Evolutionary conservation across 306 rosid genomes (phyloP), one percentile per base, ranked within the genome.

Genomic region (Cicer arietinum): DNA sequence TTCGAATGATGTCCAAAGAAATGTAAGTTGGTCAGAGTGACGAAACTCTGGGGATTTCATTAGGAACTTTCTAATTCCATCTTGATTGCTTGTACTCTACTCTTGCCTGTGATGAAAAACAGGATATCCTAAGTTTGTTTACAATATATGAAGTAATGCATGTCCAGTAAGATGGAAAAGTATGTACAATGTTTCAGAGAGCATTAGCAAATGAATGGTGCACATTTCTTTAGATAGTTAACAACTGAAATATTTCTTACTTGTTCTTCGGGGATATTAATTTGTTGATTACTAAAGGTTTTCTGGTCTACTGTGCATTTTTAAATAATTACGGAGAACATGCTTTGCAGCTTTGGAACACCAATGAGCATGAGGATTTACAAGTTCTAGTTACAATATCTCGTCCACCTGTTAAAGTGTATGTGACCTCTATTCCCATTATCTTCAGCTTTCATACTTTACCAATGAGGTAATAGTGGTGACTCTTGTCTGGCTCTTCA

Each of bases 371-470:
- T 0, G 93, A 90, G 81, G 99, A 94, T 83, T 81, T 94, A 83
- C 96, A 92, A 82, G 61, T 89, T 79, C 93, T 94, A 47, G 96
- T 79, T 47, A 72, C 85, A 77, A 84, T 92, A 81, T 92, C 99
- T 62, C 91, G 97, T 70, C 96, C 99, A 0, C 97, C 99, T 0
- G 75, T 84, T 77, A 94, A 92, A 88, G 90, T 88, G 99, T 94
- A 87, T 3, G 97, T 71, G 66, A 60, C 77, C 79, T 67, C 73
- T 77, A 54, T 69, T 70, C 48, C 47, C 77, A 50, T 77, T 72
- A 41, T 79, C 76, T 79, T 77, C 9, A 10, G 16, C 30, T 77
- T 73, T 42, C 67, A 7, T 67, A 68, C 35, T 71, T 60, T 13
- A 35, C n/a, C 7, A 39, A 20, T 18, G 41, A 10, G 61, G 42